Base-by-base conservation (phyloP, 192 early-diverging fungal species). In the Jimgerdemannia lactiflua region DNA sequence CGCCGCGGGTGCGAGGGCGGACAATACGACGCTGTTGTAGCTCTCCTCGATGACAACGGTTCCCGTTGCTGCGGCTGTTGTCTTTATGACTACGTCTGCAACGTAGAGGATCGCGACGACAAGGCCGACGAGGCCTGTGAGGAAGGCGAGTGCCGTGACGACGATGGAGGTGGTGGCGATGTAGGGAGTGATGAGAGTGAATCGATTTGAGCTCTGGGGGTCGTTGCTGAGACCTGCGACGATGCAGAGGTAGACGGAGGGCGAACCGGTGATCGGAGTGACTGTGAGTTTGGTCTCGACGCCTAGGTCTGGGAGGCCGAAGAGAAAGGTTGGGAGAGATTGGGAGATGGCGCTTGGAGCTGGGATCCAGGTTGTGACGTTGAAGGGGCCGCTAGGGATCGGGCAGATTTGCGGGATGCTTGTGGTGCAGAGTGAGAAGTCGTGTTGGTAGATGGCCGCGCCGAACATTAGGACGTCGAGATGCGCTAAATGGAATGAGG, bases 341-440 rank as follows among this genome's bases (percentile, higher is more conserved):
- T 19, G 9, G 39, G 44, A 43, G 54, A 41, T 19, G 7, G 20
- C 39, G 6, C 40, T 19, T 8, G 72, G 72, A 3, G 67, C 14
- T 3, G 64, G 43, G 4, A 67, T 64, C 59, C 59, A 65, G 4
- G 20, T 43, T 0, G 72, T 73, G 39, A 73, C 20, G 39, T 73
- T 73, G 72, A 73, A 73, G 18, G 20, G 59, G 10, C 64, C 43
- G 63, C 65, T 73, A 64, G 72, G 72, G 4, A 73, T 73, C 10
- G 72, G 72, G 29, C 72, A 73, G 4, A 73, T 19, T 19, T 19
- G 14, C 14, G 72, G n/a, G 41, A 67, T 19, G 39, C 65, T 73
- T 18, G 67, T 67, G 18, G 10, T 40, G 64, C 72, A 73, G 14
- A 73, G 64, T 20, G 42, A 20, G 17, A 65, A 73, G 72, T 4